Conservation (phyloP, 2,329 filamentous ascomycete species). For the Xylaria sp. region DNA sequence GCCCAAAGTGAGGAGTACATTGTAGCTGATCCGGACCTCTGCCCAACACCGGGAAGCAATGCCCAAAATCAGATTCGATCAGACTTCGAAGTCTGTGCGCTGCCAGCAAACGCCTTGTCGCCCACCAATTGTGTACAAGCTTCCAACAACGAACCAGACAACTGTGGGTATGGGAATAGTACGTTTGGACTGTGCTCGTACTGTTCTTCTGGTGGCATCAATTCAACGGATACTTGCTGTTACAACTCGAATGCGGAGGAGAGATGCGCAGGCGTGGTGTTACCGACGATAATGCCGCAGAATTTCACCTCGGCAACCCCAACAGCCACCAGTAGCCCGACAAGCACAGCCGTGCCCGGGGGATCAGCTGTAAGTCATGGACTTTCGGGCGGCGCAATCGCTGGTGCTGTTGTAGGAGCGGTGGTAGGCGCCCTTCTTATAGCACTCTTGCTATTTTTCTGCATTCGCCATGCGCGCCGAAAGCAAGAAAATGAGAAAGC, state of each 20-base stretch:
- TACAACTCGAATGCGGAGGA: conserved; percentile 80
- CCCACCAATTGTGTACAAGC: conserved; percentile 78
- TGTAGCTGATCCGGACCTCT: conserved; percentile 77
- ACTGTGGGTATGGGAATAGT: conserved; percentile 85
- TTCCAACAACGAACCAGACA: conserved; percentile 80
- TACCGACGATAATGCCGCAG: conserved; percentile 80
- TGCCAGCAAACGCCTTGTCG: conserved; percentile 82
- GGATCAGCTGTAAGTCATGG: conserved; percentile 49
- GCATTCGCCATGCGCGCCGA: conserved; percentile 65
- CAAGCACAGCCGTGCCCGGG: conserved; percentile 49
- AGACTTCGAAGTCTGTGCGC: conserved; percentile 89
- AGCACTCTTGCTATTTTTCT: conserved; percentile 75
- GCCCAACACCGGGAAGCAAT: conserved; percentile 71
- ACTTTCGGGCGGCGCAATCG: conserved; percentile 87
- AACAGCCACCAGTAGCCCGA: conserved; percentile 59
- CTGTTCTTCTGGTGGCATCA: conserved; percentile 83
- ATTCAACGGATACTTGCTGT: conserved; percentile 96
- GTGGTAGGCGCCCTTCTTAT: conserved; percentile 77
- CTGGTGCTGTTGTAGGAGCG: conserved; percentile 87
- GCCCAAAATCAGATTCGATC: conserved; percentile 83
- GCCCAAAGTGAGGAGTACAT: conserved; percentile 91
- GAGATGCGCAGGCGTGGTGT: conserved; percentile 78
- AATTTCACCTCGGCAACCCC: conserved; percentile 63
- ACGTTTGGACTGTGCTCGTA: conserved; percentile 85
- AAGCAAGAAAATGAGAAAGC: conserved; percentile 70